Evolutionary conservation across 345 rosid species (phyloP).

Genomic region (Moringa oleifera): DNA sequence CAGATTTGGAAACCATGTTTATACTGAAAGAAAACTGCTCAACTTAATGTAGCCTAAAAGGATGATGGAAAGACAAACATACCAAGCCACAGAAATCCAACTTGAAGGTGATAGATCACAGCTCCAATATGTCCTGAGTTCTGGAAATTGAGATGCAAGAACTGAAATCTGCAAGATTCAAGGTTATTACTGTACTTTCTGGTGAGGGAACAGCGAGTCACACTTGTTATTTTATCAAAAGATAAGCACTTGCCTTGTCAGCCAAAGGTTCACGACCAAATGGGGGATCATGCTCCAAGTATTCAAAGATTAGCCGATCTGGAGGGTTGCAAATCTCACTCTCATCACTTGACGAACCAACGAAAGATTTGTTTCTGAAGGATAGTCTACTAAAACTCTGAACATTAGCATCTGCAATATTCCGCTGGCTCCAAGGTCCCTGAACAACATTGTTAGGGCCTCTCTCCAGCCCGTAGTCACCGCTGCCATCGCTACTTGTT

Average conservation of each 20-base stretch:
- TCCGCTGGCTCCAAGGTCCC: slow-evolving; percentile 30
- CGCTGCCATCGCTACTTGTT: slow-evolving; percentile 66
- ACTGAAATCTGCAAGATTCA: slow-evolving; percentile 45
- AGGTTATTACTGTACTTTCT: background rate
- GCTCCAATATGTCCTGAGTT: slow-evolving; percentile 63
- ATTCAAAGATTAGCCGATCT: slow-evolving; percentile 58
- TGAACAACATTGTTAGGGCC: slow-evolving; percentile 24
- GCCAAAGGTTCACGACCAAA: slow-evolving; percentile 79
- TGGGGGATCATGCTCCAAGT: slow-evolving; percentile 72
- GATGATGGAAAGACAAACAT: slow-evolving; percentile 4
- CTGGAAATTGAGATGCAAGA: slow-evolving; percentile 75
- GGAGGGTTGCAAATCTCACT: slow-evolving; percentile 44
- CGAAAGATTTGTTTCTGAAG: slow-evolving; percentile 37
- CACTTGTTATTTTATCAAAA: background rate
- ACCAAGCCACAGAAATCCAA: slow-evolving; percentile 98
- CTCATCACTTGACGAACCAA: slow-evolving; percentile 66
- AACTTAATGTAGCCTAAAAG: background rate
- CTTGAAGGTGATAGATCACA: slow-evolving; percentile 78
- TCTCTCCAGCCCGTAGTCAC: slow-evolving; percentile 43
- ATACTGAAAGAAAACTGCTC: background rate
- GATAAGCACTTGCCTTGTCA: slow-evolving; percentile 53
- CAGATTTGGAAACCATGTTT: slow-evolving; percentile 2
- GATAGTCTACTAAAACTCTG: slow-evolving; percentile 42
- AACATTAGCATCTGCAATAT: slow-evolving; percentile 25
- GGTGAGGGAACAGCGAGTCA: background rate